Evolutionary conservation across 768 basidiomycete species (phyloP).

Genomic region (Dioszegia hungarica): DNA sequence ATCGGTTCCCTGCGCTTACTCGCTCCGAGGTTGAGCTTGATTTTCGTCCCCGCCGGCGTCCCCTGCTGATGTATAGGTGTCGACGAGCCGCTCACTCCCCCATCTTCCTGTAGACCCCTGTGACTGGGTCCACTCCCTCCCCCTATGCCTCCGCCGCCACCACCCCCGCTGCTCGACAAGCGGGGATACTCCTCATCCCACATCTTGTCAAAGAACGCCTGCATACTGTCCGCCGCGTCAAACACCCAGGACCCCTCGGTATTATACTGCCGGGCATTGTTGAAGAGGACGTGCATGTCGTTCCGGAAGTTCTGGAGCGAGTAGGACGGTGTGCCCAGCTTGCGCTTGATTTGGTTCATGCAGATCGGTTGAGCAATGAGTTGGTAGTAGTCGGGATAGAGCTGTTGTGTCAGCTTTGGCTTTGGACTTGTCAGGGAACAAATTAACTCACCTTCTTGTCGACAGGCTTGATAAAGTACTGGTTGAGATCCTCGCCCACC

Average conservation of each 20-base stretch:
- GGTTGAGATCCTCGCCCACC: conserved; percentile 38
- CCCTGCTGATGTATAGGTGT: conserved; percentile 40
- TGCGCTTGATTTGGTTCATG: conserved; percentile 75
- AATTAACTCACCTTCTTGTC: conserved; percentile 50
- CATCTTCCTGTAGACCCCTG: too few species aligned
- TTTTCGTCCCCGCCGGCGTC: conserved; percentile 9
- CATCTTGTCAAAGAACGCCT: conserved; percentile 72
- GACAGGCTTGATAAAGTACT: conserved; percentile 46
- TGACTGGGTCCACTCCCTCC: conserved; percentile 1
- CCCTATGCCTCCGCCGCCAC: neutral
- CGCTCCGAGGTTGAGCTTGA: conserved; percentile 20
- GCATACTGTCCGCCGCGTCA: conserved; percentile 88
- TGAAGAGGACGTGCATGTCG: conserved; percentile 87
- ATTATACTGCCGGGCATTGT: conserved; percentile 89
- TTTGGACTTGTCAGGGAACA: too few species aligned
- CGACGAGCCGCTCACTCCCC: conserved; percentile 32
- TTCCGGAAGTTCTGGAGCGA: conserved; percentile 64
- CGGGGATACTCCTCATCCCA: conserved; percentile 55
- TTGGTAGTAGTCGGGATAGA: conserved; percentile 88
- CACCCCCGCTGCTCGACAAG: neutral
- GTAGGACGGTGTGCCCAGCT: conserved; percentile 62
- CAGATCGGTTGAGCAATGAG: conserved; percentile 84
- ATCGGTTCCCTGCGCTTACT: conserved; percentile 9
- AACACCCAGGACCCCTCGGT: conserved; percentile 94
- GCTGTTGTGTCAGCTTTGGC: conserved; percentile 55